Evolutionary conservation across 139 green algal genomes (phyloP), one percentile per base, ranked within the genome.

Genomic region (Microglena sp.): DNA sequence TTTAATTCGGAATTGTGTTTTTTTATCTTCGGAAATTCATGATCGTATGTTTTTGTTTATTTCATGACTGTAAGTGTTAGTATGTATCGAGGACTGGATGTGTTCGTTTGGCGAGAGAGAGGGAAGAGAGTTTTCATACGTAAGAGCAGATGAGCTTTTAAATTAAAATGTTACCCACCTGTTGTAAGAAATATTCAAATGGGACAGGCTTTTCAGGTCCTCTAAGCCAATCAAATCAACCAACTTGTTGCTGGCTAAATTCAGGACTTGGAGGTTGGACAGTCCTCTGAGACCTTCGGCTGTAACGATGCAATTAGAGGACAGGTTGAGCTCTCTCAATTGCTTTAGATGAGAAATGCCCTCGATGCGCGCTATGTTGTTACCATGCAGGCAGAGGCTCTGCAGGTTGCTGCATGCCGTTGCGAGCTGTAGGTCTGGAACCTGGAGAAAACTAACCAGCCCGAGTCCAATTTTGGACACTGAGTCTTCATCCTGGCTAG

Each of bases 201-300:
- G 30, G 26, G 72, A 64, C 15, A 91, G 72, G 24, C 33, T 66
- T 24, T 55, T 27, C 0, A 89, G 72, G 6, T 67, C 70, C 5
- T 75, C 64, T 18, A 89, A 55, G 1, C 69, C 68, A 5, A 36
- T 33, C 1, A 81, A 26, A 15, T 62, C 40, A 0, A 36, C n/a
- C 4, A 91, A 65, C n/a, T 71, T 57, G 64, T 91, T 91, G 81
- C 85, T 86, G 32, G 85, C 77, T 6, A 91, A 55, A 68, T 85
- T 88, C n/a, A 91, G 73, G 11, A 44, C 70, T 3, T 71, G 82
- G 11, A 91, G 71, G 54, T 53, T 58, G 3, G 67, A 53, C 3
- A 90, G 64, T 18, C 40, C 58, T 7, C 58, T 65, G 2, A 84
- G 74, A 5, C 61, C 60, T 0, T 68, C 56, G 3, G 82, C 45